Conservation (phyloP, 345 rosid genomes). For the Heritiera littoralis region DNA sequence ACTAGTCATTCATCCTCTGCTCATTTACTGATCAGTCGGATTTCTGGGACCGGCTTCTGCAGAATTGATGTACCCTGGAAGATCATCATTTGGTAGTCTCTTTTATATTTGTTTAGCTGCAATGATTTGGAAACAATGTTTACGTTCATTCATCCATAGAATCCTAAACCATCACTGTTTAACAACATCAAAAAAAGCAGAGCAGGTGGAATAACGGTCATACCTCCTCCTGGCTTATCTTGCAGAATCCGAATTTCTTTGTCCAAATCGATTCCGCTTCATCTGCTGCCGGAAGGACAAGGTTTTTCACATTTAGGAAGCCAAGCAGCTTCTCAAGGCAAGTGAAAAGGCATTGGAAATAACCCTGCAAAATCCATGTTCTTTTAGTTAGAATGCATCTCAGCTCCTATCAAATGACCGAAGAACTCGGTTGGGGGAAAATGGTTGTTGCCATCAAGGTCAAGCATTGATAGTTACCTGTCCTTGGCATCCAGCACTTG, state of each 20-base stretch:
- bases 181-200: not conserved
- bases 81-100: conserved; percentile 66
- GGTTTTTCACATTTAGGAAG: conserved; percentile 60
- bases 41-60: conserved; percentile 59
- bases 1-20: conserved; percentile 24
- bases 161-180: not conserved
- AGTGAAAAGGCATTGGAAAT: conserved; percentile 72
- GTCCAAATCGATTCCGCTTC: conserved; percentile 94
- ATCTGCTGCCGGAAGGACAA: conserved; percentile 86
- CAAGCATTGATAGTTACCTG: conserved; percentile 43
- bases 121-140: not conserved
- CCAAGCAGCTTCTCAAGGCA: conserved; percentile 75
- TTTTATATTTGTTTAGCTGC: conserved; percentile 52
- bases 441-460: not conserved
- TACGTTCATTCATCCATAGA: too few species aligned
- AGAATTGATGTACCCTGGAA: conserved; percentile 87
- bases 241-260: conserved; percentile 71
- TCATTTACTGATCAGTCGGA: conserved; percentile 29
- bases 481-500: conserved; percentile 64
- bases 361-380: conserved; percentile 56
- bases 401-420: not conserved
- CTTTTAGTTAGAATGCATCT: not conserved
- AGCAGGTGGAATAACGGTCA: not conserved
- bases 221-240: conserved; percentile 68
- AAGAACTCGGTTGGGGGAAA: not conserved